Base-by-base conservation (phyloP, 805 yeast genomes). In the Candida easanensis region DNA sequence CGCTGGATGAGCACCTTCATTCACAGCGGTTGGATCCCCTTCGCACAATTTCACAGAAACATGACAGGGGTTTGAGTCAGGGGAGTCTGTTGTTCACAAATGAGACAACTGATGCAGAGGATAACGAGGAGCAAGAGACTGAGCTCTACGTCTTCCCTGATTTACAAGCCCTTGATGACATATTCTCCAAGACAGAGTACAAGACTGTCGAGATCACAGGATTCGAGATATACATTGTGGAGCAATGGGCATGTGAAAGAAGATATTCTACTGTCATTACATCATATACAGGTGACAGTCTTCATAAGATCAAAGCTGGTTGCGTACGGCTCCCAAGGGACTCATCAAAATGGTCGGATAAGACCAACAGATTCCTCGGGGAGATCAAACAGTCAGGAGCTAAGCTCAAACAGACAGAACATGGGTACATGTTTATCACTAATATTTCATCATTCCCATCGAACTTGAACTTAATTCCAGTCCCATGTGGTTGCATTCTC, bases 231-330 rank as follows among this genome's bases (percentile, higher is more conserved):
- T 93, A 93, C 61, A 71, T 93, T 30, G 96, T 91, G 10, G 98
- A 93, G 61, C 97, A 91, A 62, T 93, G 99, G 99, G 83, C 86
- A 3, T 73, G 84, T 26, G 82, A 81, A 45, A 70, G 98, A 35
- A 70, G 76, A 33, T 66, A 79, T 11, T 80, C 86, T 20, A 73
- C 84, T 1, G 72, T 85, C 5, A 82, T 91, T 15, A 79, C 93
- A 1, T 79, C 91, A 0, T 93, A 77, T 62, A 91, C 98, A 0
- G 99, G 99, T 3, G 86, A 88, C 57, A 58, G 77, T 5, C 69
- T 70, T n/a, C 86, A 88, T 52, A 64, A 65, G 22, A 74, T 88
- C 0, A 62, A 69, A 16, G 95, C 82, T 2, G 77, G 76, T 27
- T 73, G 82, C 45, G 74, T 86, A 15, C 68, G 75, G 73, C 83